Conservation (phyloP, 1,284 basidiomycete species). For the Naganishia sp. region DNA sequence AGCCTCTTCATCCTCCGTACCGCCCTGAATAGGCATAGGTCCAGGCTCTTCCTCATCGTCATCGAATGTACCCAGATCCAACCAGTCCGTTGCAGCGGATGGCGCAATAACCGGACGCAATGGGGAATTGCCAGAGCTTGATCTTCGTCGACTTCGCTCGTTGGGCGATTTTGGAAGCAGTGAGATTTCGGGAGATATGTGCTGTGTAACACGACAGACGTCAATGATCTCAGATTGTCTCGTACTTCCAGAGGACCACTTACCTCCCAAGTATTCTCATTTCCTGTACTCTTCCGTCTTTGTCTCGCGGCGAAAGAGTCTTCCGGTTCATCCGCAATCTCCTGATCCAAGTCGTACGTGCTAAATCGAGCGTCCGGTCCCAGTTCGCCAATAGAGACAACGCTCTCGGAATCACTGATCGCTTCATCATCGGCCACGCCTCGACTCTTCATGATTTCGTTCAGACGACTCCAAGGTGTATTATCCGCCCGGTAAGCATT, state of each 20-base stretch:
- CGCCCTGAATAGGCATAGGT: conserved; percentile 63
- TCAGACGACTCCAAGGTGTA: conserved; percentile 47
- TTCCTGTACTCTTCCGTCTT: conserved; percentile 60
- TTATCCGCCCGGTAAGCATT: conserved; percentile 34
- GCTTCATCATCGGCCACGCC: conserved; percentile 57
- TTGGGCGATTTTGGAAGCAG: conserved; percentile 83
- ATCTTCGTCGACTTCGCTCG: conserved; percentile 65
- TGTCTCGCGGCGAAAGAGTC: conserved; percentile 62
- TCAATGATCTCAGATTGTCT: background rate
- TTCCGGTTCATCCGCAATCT: conserved; percentile 61
- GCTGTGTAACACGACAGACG: conserved; percentile 63
- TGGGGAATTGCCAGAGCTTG: conserved; percentile 66
- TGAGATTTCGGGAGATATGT: conserved; percentile 90
- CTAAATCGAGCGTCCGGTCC: conserved; percentile 71
- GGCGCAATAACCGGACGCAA: conserved; percentile 77
- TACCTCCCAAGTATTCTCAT: conserved; percentile 92
- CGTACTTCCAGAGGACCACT: conserved; percentile 43
- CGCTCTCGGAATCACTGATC: conserved; percentile 86
- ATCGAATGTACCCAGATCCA: conserved; percentile 63
- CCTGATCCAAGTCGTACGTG: conserved; percentile 59
- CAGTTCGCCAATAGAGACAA: conserved; percentile 80
- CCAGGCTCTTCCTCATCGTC: conserved; percentile 66
- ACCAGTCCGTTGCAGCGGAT: conserved; percentile 66
- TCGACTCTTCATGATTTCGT: conserved; percentile 45
- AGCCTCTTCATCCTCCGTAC: conserved; percentile 49